Base-by-base conservation (phyloP, 352 stramenopile genomes). In the Peronospora destructor region DNA sequence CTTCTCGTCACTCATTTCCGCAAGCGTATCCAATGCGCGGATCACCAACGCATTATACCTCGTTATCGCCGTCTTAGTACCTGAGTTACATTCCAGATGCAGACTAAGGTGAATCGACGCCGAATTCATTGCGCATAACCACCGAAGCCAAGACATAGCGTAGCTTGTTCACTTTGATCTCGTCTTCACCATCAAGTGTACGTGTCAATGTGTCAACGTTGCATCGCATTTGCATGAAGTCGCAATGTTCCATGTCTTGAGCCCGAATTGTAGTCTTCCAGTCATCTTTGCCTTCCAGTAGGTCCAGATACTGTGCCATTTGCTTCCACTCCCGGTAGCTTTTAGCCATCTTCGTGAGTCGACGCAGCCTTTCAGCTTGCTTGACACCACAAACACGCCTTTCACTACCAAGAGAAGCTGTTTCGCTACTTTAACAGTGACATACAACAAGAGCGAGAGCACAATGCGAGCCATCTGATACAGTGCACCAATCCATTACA, bases 401-500 rank as follows among this genome's bases (percentile, higher is more conserved):
- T 56, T 63, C 13, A 42, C 35, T 10, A 45, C 17, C 16, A 61
- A 57, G 7, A 75, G 33, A 23, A 65, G 50, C 45, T 66, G 68
- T 44, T 85, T 85, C 40, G 65, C 23, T 10, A 60, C 45, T 41
- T 85, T 87, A 17, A 87, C 60, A 4, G 61, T 45, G 16, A 84
- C 33, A 48, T 84, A 84, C 14, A 60, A 54, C 21, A 49, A 64
- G 30, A 87, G 50, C 0, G 76, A 85, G 6, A 85, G 25, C n/a
- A 64, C 51, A 25, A 87, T 85, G 35, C 76, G 73, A 14, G 60
- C 45, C 52, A 85, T 66, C 43, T 85, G 73, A 46, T 87, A 87
- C 26, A 87, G 54, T 14, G 76, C 76, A 11, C 84, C 53, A 45
- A 77, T 56, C 73, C 71, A 84, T 52, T 85, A 73, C 41, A 84